Percentiles rank a stretch among this genome's conserved stretches.
These are phyloP conservation scores for Raphanus raphanistrum DNA, from an alignment of 345 rosid genomes.

Conservation along the genomic window DNA sequence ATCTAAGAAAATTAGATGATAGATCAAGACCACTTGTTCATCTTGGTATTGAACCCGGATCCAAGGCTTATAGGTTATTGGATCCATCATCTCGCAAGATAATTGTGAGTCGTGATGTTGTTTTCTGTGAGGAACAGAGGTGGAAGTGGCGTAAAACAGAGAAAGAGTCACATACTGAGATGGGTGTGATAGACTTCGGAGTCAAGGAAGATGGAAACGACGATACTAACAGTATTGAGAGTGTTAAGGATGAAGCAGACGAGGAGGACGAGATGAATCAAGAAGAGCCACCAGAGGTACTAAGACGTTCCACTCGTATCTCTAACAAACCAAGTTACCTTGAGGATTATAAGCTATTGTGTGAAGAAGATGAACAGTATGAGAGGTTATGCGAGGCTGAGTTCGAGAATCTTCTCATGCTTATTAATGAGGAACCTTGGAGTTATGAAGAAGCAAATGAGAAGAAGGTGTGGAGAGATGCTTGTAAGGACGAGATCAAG, in stretches of 20 bases:
- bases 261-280: neutral
- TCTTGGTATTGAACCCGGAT: neutral
- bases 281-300: neutral
- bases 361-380: neutral
- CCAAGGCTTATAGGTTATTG: neutral
- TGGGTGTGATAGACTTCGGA: neutral
- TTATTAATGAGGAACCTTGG: neutral
- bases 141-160: neutral
- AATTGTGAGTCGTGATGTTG: neutral
- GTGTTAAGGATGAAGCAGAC: neutral
- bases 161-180: neutral
- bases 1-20: neutral
- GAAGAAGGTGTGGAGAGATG: neutral
- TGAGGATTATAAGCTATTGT: neutral
- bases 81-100: neutral
- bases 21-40: neutral
- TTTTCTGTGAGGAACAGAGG: neutral
- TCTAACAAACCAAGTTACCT: neutral
- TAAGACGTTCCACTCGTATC: neutral
- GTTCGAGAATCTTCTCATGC: neutral
- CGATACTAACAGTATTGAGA: neutral
- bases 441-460: neutral
- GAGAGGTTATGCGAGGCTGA: neutral
- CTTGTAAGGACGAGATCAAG: neutral
- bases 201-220: neutral